Evolutionary conservation across 495 filamentous ascomycete species (phyloP), one percentile per base, ranked within the genome.

Genomic region (Penicillium chermesinum): DNA sequence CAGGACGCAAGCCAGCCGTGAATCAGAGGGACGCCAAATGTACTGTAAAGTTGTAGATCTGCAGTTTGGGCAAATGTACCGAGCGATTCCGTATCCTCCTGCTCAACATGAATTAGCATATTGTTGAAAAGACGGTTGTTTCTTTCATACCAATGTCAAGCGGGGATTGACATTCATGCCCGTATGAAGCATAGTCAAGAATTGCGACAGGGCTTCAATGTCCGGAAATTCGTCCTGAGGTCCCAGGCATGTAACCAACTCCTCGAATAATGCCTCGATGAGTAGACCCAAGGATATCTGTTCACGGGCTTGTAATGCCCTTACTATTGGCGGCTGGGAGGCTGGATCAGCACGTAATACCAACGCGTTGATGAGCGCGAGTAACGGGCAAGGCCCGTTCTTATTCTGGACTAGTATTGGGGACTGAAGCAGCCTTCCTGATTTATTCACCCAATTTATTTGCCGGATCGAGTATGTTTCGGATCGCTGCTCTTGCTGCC

Each of bases 101-200:
- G 46, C 6, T 38, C 22, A 20, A 20, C 21, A 17, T 77, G 63
- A 43, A 66, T 60, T 21, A 63, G 13, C 9, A 16, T n/a, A 14
- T 20, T 32, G n/a, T 70, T 48, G 41, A 12, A 2, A 13, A 5
- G 10, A 32, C 5, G 25, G 21, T 14, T 16, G 8, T 41, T 22
- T 2, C 19, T 15, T 64, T 10, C 69, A 57, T 49, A 72, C 69
- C 41, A 81, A 55, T 17, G 89, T 76, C 46, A 95, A 88, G 14
- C 86, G 84, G 32, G 93, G 93, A 57, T 98, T 97, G 38, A 96
- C 93, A 58, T 97, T 97, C 91, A 98, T 95, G 32, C 93, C 93
- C 1, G 91, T 96, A 61, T 96, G 89, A 2, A 98, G 73, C 37
- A 87, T 88, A 20, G 91, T 78, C 7, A 98, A 75, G 61, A 98